Evolutionary conservation across 2,329 filamentous ascomycete genomes (phyloP), one percentile per base, ranked within the genome.

Genomic region (Cladobotryum protrusum): DNA sequence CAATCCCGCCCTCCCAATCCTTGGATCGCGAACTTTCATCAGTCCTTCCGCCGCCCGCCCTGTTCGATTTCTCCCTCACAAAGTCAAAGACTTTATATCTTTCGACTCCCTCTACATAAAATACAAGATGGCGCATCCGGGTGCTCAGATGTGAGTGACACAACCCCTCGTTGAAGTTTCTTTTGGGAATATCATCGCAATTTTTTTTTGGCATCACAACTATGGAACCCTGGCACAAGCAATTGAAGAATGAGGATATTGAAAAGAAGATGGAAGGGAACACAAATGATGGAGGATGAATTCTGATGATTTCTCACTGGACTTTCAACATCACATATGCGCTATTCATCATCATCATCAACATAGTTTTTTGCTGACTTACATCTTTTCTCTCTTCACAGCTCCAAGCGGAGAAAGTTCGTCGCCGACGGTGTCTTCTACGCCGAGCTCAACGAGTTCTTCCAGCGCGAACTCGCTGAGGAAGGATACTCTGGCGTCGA

Each of bases 361-460:
- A 29, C 24, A 29, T 9, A 4, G n/a, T n/a, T n/a, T 5, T 29
- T 4, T 37, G 7, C 17, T 37, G 14, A n/a, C 35, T 37, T 37
- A 17, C 17, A n/a, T 37, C 6, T 6, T 37, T 24, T 24, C 24
- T 24, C 24, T 29, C 24, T 29, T 29, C 56, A 61, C 71, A 91
- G 87, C 76, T 91, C 87, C 75, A 92, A 92, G 86, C 79, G 86
- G 77, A 88, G 87, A 83, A 92, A 92, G 85, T 92, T 91, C 81
- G 86, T 92, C 73, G 88, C 87, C 65, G 93, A 99, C 78, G 93
- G 93, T 86, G 93, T 99, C 71, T 99, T 99, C 89, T 99, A 96
- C 79, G 93, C 93, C 82, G 93, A 99, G 81, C 82, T 99, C 77
- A 99, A 99, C 87, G 93, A 99, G 82, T 99, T 99, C 87, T 99